Conservation (phyloP, 2,329 filamentous ascomycete genomes). For the Aspergillus eucalypticola region DNA sequence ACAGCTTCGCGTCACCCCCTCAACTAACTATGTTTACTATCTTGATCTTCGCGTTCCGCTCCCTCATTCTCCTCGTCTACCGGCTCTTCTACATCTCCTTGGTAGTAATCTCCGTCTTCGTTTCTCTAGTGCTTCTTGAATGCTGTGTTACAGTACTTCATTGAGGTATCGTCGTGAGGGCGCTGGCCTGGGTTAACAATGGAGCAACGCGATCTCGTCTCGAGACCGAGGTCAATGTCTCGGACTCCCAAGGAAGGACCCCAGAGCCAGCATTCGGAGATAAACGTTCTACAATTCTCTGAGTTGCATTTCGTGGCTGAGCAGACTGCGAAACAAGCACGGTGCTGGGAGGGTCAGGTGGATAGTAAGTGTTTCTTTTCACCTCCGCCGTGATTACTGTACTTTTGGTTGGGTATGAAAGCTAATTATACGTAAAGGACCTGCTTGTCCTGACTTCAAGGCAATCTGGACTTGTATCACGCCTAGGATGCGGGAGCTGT, state of each 20-base stretch:
- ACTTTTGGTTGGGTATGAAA: too few species aligned
- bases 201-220: too few species aligned
- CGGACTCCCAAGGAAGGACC: background rate
- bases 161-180: too few species aligned
- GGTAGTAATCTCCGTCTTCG: background rate
- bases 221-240: too few species aligned
- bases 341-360: background rate
- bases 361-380: background rate
- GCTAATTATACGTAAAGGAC: background rate
- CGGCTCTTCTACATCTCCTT: background rate
- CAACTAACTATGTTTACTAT: too few species aligned
- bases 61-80: background rate
- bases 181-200: too few species aligned
- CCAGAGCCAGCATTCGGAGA: background rate
- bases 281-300: background rate
- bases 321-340: background rate
- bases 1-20: too few species aligned
- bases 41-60: background rate
- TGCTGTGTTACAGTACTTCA: too few species aligned
- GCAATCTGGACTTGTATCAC: background rate
- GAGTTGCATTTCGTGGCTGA: constrained; percentile 8
- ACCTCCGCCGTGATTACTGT: background rate
- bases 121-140: too few species aligned
- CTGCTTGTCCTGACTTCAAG: background rate
- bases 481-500: background rate